Evolutionary conservation across 108 stramenopile species (phyloP), one percentile per base, ranked within the genome.

Genomic region (Skeletonema tropicum): DNA sequence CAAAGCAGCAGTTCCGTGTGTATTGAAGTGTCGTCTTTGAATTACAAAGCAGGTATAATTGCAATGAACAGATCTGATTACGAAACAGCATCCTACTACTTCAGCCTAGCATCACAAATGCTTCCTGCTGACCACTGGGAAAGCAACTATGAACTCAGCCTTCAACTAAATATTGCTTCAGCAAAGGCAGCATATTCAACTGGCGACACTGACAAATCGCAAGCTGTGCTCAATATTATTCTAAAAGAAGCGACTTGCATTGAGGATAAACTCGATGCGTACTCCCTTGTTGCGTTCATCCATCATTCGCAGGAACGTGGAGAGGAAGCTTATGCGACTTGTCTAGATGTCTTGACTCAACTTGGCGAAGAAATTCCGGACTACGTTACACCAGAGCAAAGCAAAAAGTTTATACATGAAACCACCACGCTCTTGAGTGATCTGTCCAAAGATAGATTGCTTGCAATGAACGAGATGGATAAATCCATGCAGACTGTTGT

Each of bases 241-340:
- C 17, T 77, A 0, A 42, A 65, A 9, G 29, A 77, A 36, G 70
- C 64, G 23, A 41, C 36, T 66, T 63, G 59, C 11, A 23, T 81
- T 5, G 41, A 81, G 46, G 70, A 64, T 21, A 76, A 77, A 45
- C 39, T 81, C n/a, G 55, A 72, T 66, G 75, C 75, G 21, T 81
- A 77, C 26, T 57, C 13, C n/a, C 36, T 73, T 30, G 46, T 73
- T 57, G 72, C 36, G 7, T 29, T 25, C 14, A 29, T 63, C 12
- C 26, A 33, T 64, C 13, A 60, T 42, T 8, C 60, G 57, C 38
- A 42, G 6, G 61, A 64, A 45, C 57, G 71, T 26, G 61, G 61
- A 33, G 61, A 62, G 36, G 61, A 62, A 36, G 61, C 61, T 19
- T 62, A 62, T 38, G 36, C 35, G 9, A 62, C 31, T 21, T 62